Evolutionary conservation across 768 basidiomycete species (phyloP), one percentile per base, ranked within the genome.

Genomic region (Porpolomopsis calyptriformis): DNA sequence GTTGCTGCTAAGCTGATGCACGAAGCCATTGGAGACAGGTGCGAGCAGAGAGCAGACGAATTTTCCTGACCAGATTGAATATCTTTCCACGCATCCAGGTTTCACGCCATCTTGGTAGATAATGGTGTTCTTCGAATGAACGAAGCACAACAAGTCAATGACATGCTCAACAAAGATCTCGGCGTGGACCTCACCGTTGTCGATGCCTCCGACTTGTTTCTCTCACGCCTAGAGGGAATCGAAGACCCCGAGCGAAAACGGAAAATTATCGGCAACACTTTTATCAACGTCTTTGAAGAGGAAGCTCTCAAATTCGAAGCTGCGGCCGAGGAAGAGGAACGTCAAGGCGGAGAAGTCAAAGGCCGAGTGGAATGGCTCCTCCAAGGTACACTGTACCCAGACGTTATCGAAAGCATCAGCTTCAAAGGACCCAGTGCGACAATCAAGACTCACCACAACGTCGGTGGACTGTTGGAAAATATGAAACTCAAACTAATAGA

Each of bases 1-100:
- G 96, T 99, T 12, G 96, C 96, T 3, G 96, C 96, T 35, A 98
- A 97, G 65, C 74, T 99, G 50, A 99, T 99, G 96, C 93, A 98
- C 55, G 93, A 97, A 69, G 96, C 96, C 22, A 98, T 99, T 56
- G 96, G 96, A 23, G 91, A 97, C 62, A 77, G 94, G 90, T 88
- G 58, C 35, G 70, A 12, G 4, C 16, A 5, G 40, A 22, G 4
- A 23, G 36, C n/a, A 19, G 36, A 16, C 11, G 1, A n/a, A 3
- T 20, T 4, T 40, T 18, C 23, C 43, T 34, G 43, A n/a, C 48
- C 20, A 24, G 46, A 23, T 34, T 34, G 43, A 27, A 22, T 43
- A 45, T 29, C 29, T 8, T 24, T 18, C 35, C 34, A 46, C 37
- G 25, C n/a, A n/a, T n/a, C 14, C 56, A 94, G 93, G 49, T 99